These are phyloP conservation scores for Acanthamoeba sp. DNA, from an alignment of 208 protist genomes.

Conservation along the genomic window DNA sequence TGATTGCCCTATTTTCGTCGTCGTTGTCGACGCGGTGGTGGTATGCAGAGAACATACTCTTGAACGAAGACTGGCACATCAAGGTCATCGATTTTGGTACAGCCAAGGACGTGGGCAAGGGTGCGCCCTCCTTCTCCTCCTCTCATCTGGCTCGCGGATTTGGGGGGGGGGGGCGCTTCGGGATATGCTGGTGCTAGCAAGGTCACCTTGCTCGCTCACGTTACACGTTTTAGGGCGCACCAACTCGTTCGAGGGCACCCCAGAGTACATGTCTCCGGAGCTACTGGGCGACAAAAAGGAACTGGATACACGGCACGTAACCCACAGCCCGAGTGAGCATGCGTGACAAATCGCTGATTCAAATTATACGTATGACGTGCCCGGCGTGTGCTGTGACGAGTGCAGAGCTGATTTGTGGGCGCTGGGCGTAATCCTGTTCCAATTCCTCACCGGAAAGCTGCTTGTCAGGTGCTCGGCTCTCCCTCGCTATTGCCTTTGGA, in stretches of 20 bases:
- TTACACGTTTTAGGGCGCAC: constrained; percentile 33
- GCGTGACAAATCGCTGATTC: too few relatives aligned
- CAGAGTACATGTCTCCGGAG: constrained; percentile 86
- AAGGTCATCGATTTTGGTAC: constrained; percentile 68
- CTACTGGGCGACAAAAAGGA: constrained; percentile 80
- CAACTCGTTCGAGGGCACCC: constrained; percentile 83
- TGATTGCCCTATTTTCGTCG: background rate
- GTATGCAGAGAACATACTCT: constrained; percentile 1
- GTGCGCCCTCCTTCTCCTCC: background rate
- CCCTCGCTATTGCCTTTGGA: too few relatives aligned
- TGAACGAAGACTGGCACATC: constrained; percentile 46
- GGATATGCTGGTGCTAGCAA: too few relatives aligned
- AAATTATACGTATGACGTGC: too few relatives aligned
- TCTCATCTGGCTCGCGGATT: too few relatives aligned
- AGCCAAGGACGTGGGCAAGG: constrained; percentile 38
- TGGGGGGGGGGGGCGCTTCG: too few relatives aligned
- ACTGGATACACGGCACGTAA: constrained; percentile 17
- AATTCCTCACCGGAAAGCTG: constrained; percentile 78
- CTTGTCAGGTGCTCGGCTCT: constrained; percentile 75
- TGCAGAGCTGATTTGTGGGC: constrained; percentile 83
- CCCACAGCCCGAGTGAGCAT: background rate
- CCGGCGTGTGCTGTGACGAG: background rate
- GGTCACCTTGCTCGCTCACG: background rate
- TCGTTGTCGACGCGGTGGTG: too few relatives aligned
- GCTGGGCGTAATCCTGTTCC: constrained; percentile 86